Base-by-base conservation (phyloP, 768 basidiomycete genomes). In the Pholiota conissans region DNA sequence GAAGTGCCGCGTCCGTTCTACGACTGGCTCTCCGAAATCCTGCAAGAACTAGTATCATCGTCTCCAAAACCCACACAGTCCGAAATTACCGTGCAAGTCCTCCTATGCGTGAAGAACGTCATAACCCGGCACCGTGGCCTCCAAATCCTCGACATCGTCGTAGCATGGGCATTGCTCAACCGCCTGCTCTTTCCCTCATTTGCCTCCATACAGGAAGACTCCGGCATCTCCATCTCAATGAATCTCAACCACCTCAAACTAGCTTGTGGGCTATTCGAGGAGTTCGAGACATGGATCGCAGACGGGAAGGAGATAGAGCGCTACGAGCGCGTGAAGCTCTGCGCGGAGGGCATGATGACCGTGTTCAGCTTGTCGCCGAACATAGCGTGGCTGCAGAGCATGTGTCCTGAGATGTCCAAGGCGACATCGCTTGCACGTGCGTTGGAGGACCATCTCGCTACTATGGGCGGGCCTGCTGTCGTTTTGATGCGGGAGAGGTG, bases 1-100 rank as follows among this genome's bases (percentile, higher is more conserved):
- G 68, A 71, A n/a, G 68, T 69, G 7, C 70, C 70, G 0, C 50
- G 52, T 22, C 67, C 69, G 3, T 71, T 73, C 60, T 68, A 68
- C 26, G 72, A 73, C 56, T 71, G 69, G 70, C 63, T 71, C 27
- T 67, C 67, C 4, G 62, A 69, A 37, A 67, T 67, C 11, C 49
- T 73, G 22, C 69, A 71, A 53, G 67, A 68, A 18, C 63, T 68
- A 16, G 61, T 61, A 20, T 59, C 61, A 0, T 47, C 57, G 13
- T 49, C 59, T 10, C 53, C 62, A 1, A 40, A 56, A 3, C 52
- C 55, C 3, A 34, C 56, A n/a, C 32, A 57, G 26, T 59, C 61
- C 20, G 69, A 71, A 52, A 63, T 70, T 8, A 49, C 58, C 10
- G 61, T 67, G 3, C 72, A 73, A 27, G 60, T 68, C 11, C 52